Evolutionary conservation across 306 rosid genomes (phyloP).

Genomic region (Cicer cuneatum): DNA sequence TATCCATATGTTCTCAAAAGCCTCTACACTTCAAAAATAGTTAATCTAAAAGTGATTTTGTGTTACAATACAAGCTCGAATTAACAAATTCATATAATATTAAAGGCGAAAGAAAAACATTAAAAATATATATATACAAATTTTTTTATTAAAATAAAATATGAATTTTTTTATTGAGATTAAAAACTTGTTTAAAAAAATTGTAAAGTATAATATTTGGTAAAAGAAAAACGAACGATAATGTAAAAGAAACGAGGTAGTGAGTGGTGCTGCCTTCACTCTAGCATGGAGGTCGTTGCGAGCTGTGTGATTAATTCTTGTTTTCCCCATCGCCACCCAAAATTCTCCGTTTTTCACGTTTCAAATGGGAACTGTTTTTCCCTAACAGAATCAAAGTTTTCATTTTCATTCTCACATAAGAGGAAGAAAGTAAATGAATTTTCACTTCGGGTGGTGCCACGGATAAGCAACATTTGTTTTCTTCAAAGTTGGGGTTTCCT

Average conservation of each 20-base stretch:
- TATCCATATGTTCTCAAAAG: too few species aligned
- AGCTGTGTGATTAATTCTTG: constrained; percentile 50
- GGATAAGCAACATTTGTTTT: constrained; percentile 39
- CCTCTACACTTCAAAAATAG: too few species aligned
- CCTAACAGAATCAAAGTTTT: constrained; percentile 38
- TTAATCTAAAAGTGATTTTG: too few species aligned
- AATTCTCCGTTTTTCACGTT: constrained; percentile 50
- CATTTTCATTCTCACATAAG: constrained; percentile 21
- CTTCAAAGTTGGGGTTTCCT: constrained; percentile 46
- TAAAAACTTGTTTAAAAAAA: too few species aligned
- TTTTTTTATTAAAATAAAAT: too few species aligned
- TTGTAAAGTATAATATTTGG: too few species aligned
- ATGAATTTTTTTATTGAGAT: too few species aligned
- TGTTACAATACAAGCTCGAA: too few species aligned
- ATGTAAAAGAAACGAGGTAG: constrained; percentile 30
- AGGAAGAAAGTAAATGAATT: constrained; percentile 39
- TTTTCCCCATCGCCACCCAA: constrained; percentile 44
- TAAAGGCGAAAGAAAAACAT: too few species aligned
- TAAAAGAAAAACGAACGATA: constrained; percentile 28
- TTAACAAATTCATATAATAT: too few species aligned
- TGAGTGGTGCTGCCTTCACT: constrained; percentile 33
- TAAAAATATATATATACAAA: too few species aligned
- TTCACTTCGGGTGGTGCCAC: constrained; percentile 45
- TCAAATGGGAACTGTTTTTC: constrained; percentile 48
- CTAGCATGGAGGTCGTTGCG: constrained; percentile 65